Conservation (phyloP, 768 basidiomycete genomes). For the Boletus tylopilopsis region DNA sequence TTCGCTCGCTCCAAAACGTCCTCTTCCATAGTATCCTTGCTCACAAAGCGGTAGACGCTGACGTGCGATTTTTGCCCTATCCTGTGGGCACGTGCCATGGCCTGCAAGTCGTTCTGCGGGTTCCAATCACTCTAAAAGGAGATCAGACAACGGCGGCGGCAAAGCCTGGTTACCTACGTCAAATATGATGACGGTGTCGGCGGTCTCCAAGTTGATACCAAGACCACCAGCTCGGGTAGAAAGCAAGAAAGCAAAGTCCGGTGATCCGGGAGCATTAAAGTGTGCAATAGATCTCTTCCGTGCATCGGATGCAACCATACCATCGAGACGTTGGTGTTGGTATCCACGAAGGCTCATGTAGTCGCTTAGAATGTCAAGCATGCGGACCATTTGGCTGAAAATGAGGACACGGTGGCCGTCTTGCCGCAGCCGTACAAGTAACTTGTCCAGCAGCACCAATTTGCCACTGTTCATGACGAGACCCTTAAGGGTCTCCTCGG, state of each 20-base stretch:
- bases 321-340: constrained; percentile 91
- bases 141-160: constrained; percentile 5
- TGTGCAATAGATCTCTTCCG: constrained; percentile 96
- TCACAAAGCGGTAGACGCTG: constrained; percentile 96
- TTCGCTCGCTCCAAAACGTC: constrained; percentile 97
- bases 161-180: constrained; percentile 58
- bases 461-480: constrained; percentile 98
- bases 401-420: constrained; percentile 97
- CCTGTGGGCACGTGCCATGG: constrained; percentile 98
- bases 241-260: constrained; percentile 94
- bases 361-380: constrained; percentile 97
- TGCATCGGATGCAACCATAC: constrained; percentile 89
- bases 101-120: constrained; percentile 97
- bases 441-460: constrained; percentile 96
- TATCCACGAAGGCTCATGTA: constrained; percentile 91
- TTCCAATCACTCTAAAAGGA: constrained; percentile 87
- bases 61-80: constrained; percentile 99
- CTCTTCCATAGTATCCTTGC: constrained; percentile 99
- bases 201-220: constrained; percentile 98
- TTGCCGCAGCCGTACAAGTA: constrained; percentile 81
- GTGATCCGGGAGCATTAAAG: constrained; percentile 90
- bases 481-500: constrained; percentile 89
- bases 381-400: constrained; percentile 99
- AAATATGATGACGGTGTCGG: constrained; percentile 98
- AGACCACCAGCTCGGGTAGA: constrained; percentile 97